phyloP scores from a whole-genome alignment of 257 asterid genomes.

The Nicotiana paniculata region DNA sequence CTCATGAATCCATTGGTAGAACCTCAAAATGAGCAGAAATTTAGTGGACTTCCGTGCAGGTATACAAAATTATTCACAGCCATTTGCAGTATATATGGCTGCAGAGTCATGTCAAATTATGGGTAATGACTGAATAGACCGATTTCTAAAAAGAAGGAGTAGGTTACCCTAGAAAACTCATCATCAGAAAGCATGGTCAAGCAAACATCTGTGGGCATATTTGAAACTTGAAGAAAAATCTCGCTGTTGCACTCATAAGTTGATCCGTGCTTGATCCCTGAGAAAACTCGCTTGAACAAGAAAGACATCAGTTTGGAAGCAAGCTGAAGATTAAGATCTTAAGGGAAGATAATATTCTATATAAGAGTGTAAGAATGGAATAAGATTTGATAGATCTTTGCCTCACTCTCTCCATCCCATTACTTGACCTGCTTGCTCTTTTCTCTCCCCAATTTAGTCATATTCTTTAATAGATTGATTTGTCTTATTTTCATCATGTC shows the following conservation, averaged over 20 bases:
- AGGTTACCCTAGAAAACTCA: conserved; percentile 38
- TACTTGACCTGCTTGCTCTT: neutral
- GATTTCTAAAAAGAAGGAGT: conserved; percentile 2
- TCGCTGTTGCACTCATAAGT: conserved; percentile 25
- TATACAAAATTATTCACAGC: neutral
- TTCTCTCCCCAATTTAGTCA: neutral
- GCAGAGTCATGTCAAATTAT: neutral
- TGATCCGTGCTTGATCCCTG: conserved; percentile 39
- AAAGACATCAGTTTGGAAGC: conserved; percentile 1
- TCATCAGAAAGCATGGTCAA: conserved; percentile 35
- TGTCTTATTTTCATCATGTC: neutral
- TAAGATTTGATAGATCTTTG: neutral
- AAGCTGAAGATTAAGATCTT: neutral
- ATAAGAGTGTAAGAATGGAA: neutral
- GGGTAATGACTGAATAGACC: neutral
- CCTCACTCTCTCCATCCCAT: neutral
- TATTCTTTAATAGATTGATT: neutral
- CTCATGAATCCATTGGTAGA: neutral
- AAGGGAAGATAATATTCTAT: neutral
- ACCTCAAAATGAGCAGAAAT: neutral
- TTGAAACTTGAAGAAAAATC: conserved; percentile 30
- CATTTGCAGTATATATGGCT: neutral
- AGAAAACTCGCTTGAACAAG: conserved; percentile 9
- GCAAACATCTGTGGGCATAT: conserved; percentile 30
- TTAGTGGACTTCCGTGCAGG: neutral